phyloP scores from a whole-genome alignment of 2,329 filamentous ascomycete genomes.

The Mariannaea elegans region DNA sequence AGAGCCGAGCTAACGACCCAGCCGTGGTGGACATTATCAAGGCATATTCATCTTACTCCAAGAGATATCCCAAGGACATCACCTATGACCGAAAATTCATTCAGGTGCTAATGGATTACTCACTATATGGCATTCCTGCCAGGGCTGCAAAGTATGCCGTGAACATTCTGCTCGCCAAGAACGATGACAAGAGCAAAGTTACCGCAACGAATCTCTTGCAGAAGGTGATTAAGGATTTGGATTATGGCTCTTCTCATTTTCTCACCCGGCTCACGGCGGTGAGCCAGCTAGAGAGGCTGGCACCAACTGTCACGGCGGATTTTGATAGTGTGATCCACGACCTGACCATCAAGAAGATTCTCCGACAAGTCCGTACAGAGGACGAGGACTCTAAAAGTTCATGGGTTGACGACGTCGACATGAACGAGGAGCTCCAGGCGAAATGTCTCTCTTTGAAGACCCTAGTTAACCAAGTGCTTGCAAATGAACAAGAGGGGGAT shows the following conservation, averaged over 20 bases:
- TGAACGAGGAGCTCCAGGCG: constrained; percentile 83
- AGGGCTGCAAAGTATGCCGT: constrained; percentile 93
- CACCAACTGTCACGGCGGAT: constrained; percentile 76
- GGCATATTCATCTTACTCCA: constrained; percentile 90
- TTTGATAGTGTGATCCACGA: constrained; percentile 80
- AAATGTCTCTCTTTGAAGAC: constrained; percentile 87
- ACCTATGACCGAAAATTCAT: constrained; percentile 82
- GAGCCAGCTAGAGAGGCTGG: constrained; percentile 79
- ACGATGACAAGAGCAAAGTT: constrained; percentile 78
- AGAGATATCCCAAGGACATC: constrained; percentile 84
- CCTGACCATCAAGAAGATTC: constrained; percentile 77
- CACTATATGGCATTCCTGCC: constrained; percentile 81
- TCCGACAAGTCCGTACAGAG: constrained; percentile 75
- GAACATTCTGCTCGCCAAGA: constrained; percentile 83
- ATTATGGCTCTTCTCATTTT: constrained; percentile 77
- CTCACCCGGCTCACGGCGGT: constrained; percentile 77
- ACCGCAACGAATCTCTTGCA: constrained; percentile 85
- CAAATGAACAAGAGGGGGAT: constrained; percentile 58
- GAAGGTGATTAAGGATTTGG: constrained; percentile 77
- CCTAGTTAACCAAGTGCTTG: constrained; percentile 85
- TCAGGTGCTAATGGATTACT: constrained; percentile 83
- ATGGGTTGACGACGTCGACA: constrained; percentile 73
- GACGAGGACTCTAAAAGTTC: constrained; percentile 64
- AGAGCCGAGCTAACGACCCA: constrained; percentile 72
- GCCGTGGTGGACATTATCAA: constrained; percentile 90